Evolutionary conservation across 1,284 basidiomycete genomes (phyloP), one percentile per base, ranked within the genome.

Genomic region (Cryptococcus neoformans): DNA sequence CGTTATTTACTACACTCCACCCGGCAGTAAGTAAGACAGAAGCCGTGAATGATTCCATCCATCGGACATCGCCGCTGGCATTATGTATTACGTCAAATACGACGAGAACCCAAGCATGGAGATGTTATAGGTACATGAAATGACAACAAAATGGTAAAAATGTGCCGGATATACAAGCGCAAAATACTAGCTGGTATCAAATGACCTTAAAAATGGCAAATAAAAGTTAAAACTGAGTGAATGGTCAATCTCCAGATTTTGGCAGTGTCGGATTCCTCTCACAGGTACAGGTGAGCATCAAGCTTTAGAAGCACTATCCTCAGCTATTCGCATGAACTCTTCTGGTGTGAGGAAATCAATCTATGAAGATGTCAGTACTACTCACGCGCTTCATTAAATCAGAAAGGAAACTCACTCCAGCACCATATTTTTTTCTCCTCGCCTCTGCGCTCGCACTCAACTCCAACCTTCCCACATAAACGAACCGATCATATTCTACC

Each of bases 311-410:
- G 28, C 28, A 28, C 21, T 14, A 14, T 44, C 14, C 11, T n/a
- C 42, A n/a, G 21, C 11, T 28, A 46, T 54, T 8, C 36, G 64
- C n/a, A 59, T 60, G 58, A 74, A 68, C 36, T 70, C 59, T 16
- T 67, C 67, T 10, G 64, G 47, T 3, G 51, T 42, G 28, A 74
- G 53, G 36, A 62, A 56, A 35, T 74, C 70, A 41, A 74, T 51
- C 60, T 65, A 58, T 1, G 4, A 16, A 8, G 7, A 14, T 34
- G 8, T 36, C 11, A 45, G 37, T 37, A 53, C 49, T 37, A 38
- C 7, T 9, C 35, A 17, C 3, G 12, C 36, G 10, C 12, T 16
- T 17, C 12, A n/a, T 6, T 12, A 41, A n/a, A n/a, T 16, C n/a
- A 28, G 28, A 28, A 28, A 28, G 8, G 5, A 34, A 3, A 63